Evolutionary conservation across 192 early-diverging fungal genomes (phyloP).

Genomic region (Mortierella claussenii): DNA sequence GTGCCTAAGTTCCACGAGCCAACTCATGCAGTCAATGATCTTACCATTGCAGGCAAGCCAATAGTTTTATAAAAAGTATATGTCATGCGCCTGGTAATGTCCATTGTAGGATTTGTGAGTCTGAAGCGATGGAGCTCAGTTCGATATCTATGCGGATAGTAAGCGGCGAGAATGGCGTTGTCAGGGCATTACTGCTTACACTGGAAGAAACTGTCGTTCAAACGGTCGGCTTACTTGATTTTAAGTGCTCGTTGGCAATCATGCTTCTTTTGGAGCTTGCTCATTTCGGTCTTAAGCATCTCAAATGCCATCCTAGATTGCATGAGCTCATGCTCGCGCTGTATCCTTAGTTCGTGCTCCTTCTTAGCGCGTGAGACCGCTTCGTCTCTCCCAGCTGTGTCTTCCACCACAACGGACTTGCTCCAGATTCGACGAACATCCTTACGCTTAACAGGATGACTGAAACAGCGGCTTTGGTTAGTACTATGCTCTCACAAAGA

Average conservation of each 20-base stretch:
- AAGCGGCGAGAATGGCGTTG: too few species aligned
- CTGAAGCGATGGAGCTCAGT: conserved; percentile 4
- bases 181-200: too few species aligned
- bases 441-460: conserved; percentile 17
- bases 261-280: conserved; percentile 32
- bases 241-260: conserved; percentile 28
- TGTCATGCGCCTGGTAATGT: conserved; percentile 3
- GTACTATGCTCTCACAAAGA: too few species aligned
- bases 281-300: conserved; percentile 37
- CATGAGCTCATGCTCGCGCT: conserved; percentile 20
- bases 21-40: neutral
- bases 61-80: conserved; percentile 1
- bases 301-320: conserved; percentile 38
- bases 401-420: conserved; percentile 34
- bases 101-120: neutral
- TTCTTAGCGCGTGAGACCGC: conserved; percentile 15
- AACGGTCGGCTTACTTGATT: conserved; percentile 18
- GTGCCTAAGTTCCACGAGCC: neutral
- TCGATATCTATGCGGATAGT: conserved; percentile 21
- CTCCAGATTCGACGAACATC: conserved; percentile 53
- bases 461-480: too few species aligned
- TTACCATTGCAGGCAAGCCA: conserved; percentile 5
- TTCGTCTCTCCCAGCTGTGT: conserved; percentile 41
- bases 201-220: too few species aligned
- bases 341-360: conserved; percentile 21